Base-by-base conservation (phyloP, 768 basidiomycete species). In the Naganishia vishniacii region DNA sequence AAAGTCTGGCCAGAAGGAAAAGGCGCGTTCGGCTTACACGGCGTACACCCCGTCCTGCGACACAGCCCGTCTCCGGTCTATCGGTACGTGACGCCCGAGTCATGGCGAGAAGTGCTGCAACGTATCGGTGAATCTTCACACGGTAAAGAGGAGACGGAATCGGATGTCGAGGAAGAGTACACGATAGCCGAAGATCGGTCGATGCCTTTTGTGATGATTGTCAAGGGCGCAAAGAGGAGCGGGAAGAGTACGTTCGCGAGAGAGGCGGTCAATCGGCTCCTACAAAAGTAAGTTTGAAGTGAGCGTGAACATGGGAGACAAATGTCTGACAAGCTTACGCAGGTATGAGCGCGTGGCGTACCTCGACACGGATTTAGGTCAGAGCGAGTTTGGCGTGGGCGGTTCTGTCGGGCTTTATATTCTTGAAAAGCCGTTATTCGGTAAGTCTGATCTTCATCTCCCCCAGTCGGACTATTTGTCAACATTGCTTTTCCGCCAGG, bases 191-290 rank as follows among this genome's bases (percentile, higher is more conserved):
- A 70, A 13, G 66, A 70, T 31, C 32, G 56, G n/a, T 63, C 61
- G 4, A 62, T 64, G 2, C 73, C 78, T 0, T 73, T 78, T 0
- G 78, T 86, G 0, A 85, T 81, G 65, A 72, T 95, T 1, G 81
- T 98, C 23, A 89, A 86, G 71, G 94, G 94, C 0, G 83, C 88
- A 0, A 93, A 89, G 76, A 86, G 88, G 53, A 82, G 84, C 8
- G 93, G 94, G 0, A 99, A 99, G 76, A 94, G 91, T 66, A 90
- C 89, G 0, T 87, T 97, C 70, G 84, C 88, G 0, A 80, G 88
- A 60, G 84, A 84, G 1, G 73, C 90, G 15, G 72, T 88, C 16
- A 95, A 95, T 72, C 79, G 79, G 13, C 79, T 99, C 31, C 73
- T 88, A 28, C n/a, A 18, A 34, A 40, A 77, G 73, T 32, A 79